Base-by-base conservation (phyloP, 2,329 filamentous ascomycete species). In the Hymenoscyphus scutula region DNA sequence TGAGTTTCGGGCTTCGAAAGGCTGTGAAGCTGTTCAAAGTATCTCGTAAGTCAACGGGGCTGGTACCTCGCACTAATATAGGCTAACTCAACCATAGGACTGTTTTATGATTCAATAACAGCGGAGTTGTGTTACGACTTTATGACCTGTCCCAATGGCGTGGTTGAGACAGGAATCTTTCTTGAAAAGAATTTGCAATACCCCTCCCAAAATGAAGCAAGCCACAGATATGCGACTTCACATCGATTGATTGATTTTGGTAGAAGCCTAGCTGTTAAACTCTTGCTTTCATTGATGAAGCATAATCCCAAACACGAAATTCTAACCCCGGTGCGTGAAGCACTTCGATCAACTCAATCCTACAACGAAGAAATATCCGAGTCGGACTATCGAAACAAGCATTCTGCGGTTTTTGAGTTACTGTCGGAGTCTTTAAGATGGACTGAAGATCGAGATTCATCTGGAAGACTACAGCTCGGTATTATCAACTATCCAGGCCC, bases 41-140 rank as follows among this genome's bases (percentile, higher is more conserved):
- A 23, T 56, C 29, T 34, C 27, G 54, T 56, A 37, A 13, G 32
- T 34, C 10, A 37, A 37, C 25, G 38, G 5, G 8, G 7, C 23
- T 27, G 2, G 7, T 25, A n/a, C n/a, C 34, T n/a, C 4, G 34
- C 10, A 2, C 6, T 5, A 2, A 13, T 13, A 38, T 11, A 37
- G 17, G 19, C 30, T 56, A 56, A 56, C 17, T 34, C 10, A 2
- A 10, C 1, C 8, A 11, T 19, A 56, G 54, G 30, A 17, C 29
- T 56, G 17, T 56, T 56, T 37, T 56, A 38, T 30, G 23, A 37
- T 5, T 34, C 54, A 13, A 37, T 56, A 7, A 56, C 54, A 34
- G 54, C 27, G 17, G 54, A 51, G 23, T 25, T 51, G 23, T 51
- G 45, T 25, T 23, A 19, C 23, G 45, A 51, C 23, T 51, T 51